These are phyloP conservation scores for Suillus alpinus DNA, from an alignment of 768 basidiomycete species.

Conservation along the genomic window DNA sequence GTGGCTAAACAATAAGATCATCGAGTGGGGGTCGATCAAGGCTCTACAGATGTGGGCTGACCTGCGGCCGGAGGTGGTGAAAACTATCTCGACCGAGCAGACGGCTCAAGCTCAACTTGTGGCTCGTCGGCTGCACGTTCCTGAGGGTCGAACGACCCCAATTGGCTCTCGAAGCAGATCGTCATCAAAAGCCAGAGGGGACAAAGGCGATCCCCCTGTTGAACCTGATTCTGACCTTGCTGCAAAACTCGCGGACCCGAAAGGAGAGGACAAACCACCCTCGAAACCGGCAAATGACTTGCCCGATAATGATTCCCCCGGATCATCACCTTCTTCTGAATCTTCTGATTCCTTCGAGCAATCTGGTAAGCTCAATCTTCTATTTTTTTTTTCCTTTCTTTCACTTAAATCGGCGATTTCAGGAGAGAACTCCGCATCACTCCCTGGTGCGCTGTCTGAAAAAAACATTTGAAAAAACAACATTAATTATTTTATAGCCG, in stretches of 20 bases:
- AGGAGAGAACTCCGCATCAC: slow-evolving; percentile 1
- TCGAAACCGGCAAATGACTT: slow-evolving; percentile 2
- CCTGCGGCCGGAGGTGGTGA: slow-evolving; percentile 58
- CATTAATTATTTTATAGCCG: background rate
- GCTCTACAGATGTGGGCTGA: slow-evolving; percentile 92
- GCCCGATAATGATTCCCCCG: slow-evolving; percentile 3
- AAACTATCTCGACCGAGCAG: slow-evolving; percentile 45
- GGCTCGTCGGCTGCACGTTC: slow-evolving; percentile 47
- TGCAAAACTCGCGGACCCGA: background rate
- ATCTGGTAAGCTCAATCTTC: background rate
- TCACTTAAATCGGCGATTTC: background rate
- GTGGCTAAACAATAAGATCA: slow-evolving; percentile 98
- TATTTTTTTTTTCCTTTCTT: background rate
- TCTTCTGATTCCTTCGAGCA: slow-evolving; percentile 1
- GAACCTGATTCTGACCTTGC: background rate
- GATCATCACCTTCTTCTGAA: slow-evolving; percentile 2
- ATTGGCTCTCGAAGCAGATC: slow-evolving; percentile 35
- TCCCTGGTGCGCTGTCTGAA: background rate
- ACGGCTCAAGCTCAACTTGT: slow-evolving; percentile 46
- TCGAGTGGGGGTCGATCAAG: slow-evolving; percentile 99
- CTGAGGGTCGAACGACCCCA: slow-evolving; percentile 43
- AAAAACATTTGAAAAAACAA: background rate
- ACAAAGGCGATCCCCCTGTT: slow-evolving; percentile 14
- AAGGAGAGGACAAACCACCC: background rate
- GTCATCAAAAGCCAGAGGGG: slow-evolving; percentile 31